Base-by-base conservation (phyloP, 2,329 filamentous ascomycete genomes). In the Didymosphaeria variabile region DNA sequence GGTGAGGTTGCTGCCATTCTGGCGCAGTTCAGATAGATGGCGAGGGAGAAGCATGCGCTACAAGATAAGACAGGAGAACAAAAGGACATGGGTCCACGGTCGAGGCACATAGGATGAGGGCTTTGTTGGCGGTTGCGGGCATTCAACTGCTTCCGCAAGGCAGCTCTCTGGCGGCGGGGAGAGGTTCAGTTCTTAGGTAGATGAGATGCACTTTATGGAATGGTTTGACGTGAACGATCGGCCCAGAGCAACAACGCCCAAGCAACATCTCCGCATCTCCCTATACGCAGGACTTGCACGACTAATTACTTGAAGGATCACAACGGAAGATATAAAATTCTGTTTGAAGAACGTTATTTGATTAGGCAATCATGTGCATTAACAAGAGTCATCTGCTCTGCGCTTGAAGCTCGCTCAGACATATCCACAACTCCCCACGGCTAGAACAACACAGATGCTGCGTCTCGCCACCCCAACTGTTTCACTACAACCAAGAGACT, bases 311-410 rank as follows among this genome's bases (percentile, higher is more conserved):
- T 2, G n/a, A 19, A 8, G 13, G 32, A 40, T 53, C 31, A 12
- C 19, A 36, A 15, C 15, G 1, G 9, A 36, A 36, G 34, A 36
- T 29, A 5, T 4, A 29, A 29, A 29, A 29, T 6, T 4, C 26
- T n/a, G 38, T 40, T n/a, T 51, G 34, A 31, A 47, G n/a, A 34
- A 66, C 19, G 54, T 67, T 60, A 32, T 63, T 67, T 59, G 59
- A 72, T 71, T 74, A 72, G 64, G 74, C 66, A 71, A 69, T 70
- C 64, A 71, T 73, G 67, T 71, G 65, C 66, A 72, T 71, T 77
- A 76, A 75, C 67, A 77, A 77, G 72, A 75, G 63, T 62, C 58
- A 61, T 66, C 29, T 62, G 65, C 71, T 70, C 66, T 67, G 69
- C 69, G 64, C 69, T 67, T 62, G 44, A 71, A 71, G 61, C 8